These are phyloP conservation scores for Sistotremastrum suecicum DNA, from an alignment of 768 basidiomycete species.

Conservation along the genomic window DNA sequence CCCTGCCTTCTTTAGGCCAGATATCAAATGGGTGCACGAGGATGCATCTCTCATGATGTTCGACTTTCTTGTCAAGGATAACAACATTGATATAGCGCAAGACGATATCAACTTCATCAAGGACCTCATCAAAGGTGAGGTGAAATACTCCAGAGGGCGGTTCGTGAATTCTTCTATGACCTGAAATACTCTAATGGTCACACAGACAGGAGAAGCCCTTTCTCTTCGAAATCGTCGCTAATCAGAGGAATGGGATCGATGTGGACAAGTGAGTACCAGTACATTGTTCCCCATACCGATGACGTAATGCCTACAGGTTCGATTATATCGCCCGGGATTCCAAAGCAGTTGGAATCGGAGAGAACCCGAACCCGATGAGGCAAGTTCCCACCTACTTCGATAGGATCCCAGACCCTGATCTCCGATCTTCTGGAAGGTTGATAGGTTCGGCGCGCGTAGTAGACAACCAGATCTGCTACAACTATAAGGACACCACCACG, in stretches of 20 bases:
- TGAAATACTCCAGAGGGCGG: slow-evolving; percentile 6
- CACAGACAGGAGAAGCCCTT: slow-evolving; percentile 42
- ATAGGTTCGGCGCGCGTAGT: slow-evolving; percentile 65
- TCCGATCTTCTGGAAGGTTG: slow-evolving; percentile 28
- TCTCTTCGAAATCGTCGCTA: slow-evolving; percentile 76
- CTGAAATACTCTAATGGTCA: neutral
- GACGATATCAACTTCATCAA: slow-evolving; percentile 52
- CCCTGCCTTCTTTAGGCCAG: slow-evolving; percentile 23
- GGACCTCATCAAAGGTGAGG: slow-evolving; percentile 62
- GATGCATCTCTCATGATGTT: slow-evolving; percentile 77
- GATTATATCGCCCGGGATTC: slow-evolving; percentile 74
- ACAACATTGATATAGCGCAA: slow-evolving; percentile 31
- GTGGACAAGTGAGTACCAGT: slow-evolving; percentile 56
- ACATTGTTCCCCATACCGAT: neutral
- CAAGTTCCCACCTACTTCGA: slow-evolving; percentile 1
- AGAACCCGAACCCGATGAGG: slow-evolving; percentile 37
- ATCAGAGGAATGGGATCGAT: slow-evolving; percentile 68
- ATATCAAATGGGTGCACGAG: slow-evolving; percentile 56
- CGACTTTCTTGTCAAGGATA: slow-evolving; percentile 45
- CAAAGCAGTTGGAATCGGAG: slow-evolving; percentile 52
- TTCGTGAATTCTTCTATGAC: neutral
- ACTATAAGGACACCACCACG: slow-evolving; percentile 68
- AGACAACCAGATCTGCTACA: slow-evolving; percentile 61
- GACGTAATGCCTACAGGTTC: slow-evolving; percentile 30
- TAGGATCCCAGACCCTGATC: neutral